These are phyloP conservation scores for Lactarius pseudohatsudake DNA, from an alignment of 768 basidiomycete genomes.

Conservation along the genomic window DNA sequence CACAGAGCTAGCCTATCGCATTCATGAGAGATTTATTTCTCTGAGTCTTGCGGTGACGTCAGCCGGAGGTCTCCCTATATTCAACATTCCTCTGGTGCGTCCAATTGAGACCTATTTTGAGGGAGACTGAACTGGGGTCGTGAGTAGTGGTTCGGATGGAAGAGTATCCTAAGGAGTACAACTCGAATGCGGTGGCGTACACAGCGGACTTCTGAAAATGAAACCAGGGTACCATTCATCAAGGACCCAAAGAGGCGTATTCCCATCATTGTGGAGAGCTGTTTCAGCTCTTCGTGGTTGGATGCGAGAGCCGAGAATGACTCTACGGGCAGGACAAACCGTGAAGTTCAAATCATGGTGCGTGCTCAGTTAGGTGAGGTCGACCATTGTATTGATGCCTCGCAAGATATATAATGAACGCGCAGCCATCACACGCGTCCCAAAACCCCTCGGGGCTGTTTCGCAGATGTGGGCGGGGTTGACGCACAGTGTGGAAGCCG, in stretches of 20 bases:
- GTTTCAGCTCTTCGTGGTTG: slow-evolving; percentile 66
- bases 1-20: slow-evolving; percentile 64
- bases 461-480: too few species aligned
- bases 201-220: not conserved
- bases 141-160: slow-evolving; percentile 30
- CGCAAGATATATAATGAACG: slow-evolving; percentile 49
- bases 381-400: not conserved
- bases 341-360: slow-evolving; percentile 58
- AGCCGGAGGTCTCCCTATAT: slow-evolving; percentile 56
- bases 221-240: slow-evolving; percentile 39
- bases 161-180: slow-evolving; percentile 6
- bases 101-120: not conserved
- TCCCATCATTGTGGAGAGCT: slow-evolving; percentile 51
- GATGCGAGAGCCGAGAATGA: slow-evolving; percentile 52
- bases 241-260: slow-evolving; percentile 49
- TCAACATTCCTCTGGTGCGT: slow-evolving; percentile 65
- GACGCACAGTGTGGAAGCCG: too few species aligned
- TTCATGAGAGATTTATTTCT: slow-evolving; percentile 65
- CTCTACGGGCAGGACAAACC: slow-evolving; percentile 58
- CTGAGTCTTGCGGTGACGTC: slow-evolving; percentile 70
- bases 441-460: slow-evolving; percentile 41
- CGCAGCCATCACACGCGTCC: slow-evolving; percentile 52
- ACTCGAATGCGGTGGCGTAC: not conserved
- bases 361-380: slow-evolving; percentile 16
- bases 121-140: not conserved